These are phyloP conservation scores for Fistulifera solaris DNA, from an alignment of 108 stramenopile genomes.

Conservation along the genomic window DNA sequence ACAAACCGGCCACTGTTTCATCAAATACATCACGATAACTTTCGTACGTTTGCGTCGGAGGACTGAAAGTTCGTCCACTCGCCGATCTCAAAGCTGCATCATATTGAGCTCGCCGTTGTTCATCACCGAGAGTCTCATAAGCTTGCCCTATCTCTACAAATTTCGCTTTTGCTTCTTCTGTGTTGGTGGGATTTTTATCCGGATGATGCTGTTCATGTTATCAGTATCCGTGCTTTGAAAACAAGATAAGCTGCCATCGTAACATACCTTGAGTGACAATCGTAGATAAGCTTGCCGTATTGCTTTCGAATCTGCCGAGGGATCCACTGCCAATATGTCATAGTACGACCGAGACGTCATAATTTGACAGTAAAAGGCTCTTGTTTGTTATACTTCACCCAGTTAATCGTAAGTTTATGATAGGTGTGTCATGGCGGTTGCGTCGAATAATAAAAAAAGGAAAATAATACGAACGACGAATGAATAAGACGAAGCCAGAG, in stretches of 20 bases:
- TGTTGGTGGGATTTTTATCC: slow-evolving; percentile 68
- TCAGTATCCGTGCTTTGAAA: too few relatives aligned
- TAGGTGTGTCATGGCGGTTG: too few relatives aligned
- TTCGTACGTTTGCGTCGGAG: slow-evolving; percentile 18
- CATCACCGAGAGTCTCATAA: slow-evolving; percentile 66
- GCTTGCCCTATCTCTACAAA: slow-evolving; percentile 77
- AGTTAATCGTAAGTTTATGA: too few relatives aligned
- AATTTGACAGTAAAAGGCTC: too few relatives aligned
- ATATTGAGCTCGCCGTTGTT: slow-evolving; percentile 30
- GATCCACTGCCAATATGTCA: slow-evolving; percentile 50
- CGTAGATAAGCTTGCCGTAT: slow-evolving; percentile 74
- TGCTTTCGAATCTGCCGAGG: slow-evolving; percentile 25
- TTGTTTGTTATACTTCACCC: too few relatives aligned
- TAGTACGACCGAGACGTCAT: slow-evolving; percentile 15
- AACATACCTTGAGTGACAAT: slow-evolving; percentile 23
- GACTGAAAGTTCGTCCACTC: too few relatives aligned
- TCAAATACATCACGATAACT: slow-evolving; percentile 55
- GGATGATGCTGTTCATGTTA: slow-evolving; percentile 27
- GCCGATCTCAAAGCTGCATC: slow-evolving; percentile 14
- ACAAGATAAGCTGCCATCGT: too few relatives aligned
- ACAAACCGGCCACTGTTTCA: slow-evolving; percentile 52
- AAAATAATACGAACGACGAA: too few relatives aligned
- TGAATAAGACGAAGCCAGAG: too few relatives aligned
- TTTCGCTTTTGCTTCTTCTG: slow-evolving; percentile 47
- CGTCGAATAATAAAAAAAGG: too few relatives aligned